These are phyloP conservation scores for Linum tenue DNA, from an alignment of 345 rosid species.

Conservation along the genomic window DNA sequence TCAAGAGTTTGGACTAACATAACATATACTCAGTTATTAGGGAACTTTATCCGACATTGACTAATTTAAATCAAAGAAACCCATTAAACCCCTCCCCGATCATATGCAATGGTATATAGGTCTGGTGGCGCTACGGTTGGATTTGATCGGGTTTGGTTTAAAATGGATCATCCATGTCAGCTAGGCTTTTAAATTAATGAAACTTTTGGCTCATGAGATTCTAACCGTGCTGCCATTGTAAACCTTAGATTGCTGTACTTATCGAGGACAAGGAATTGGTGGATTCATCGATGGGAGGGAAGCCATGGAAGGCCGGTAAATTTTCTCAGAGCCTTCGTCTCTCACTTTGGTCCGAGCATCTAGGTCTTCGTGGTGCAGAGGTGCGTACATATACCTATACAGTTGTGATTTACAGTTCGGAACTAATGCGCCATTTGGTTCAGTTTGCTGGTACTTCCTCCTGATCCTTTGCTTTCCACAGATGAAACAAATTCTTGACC, in stretches of 20 bases:
- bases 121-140: too few relatives aligned
- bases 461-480: conserved; percentile 21
- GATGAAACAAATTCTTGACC: conserved; percentile 67
- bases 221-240: not conserved
- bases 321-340: conserved; percentile 78
- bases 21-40: too few relatives aligned
- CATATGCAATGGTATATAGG: too few relatives aligned
- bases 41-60: too few relatives aligned
- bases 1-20: not conserved
- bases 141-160: too few relatives aligned
- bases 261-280: conserved; percentile 85
- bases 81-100: too few relatives aligned
- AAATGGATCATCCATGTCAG: too few relatives aligned
- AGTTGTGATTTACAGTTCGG: not conserved
- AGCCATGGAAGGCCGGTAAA: conserved; percentile 94
- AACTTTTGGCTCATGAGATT: too few relatives aligned
- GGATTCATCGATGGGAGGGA: conserved; percentile 84
- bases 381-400: conserved; percentile 27
- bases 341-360: conserved; percentile 95
- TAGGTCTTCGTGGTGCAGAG: conserved; percentile 70
- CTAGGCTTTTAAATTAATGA: too few relatives aligned
- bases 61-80: too few relatives aligned
- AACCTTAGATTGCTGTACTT: conserved; percentile 68
- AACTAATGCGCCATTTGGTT: not conserved
- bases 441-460: conserved; percentile 15